phyloP scores from a whole-genome alignment of 495 filamentous ascomycete species.

The Aspergillus ellipticus region DNA sequence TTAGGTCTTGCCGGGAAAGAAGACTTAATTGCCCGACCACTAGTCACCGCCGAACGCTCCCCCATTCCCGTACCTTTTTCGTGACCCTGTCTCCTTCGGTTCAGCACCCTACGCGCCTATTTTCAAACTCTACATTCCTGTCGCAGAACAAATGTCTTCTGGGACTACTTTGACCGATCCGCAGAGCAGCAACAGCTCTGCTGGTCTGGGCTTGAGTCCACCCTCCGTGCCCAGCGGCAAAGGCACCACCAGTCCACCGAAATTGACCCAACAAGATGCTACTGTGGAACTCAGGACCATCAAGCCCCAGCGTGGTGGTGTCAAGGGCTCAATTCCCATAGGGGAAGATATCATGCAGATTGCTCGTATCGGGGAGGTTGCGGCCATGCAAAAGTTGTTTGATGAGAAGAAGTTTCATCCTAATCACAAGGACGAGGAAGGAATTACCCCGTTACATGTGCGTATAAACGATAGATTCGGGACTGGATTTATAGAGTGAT shows the following conservation, averaged over 20 bases:
- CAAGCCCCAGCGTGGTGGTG: constrained; percentile 35
- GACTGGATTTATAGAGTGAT: constrained; percentile 1
- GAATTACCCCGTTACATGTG: constrained; percentile 94
- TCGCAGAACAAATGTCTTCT: constrained; percentile 24
- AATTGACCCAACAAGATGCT: constrained; percentile 47
- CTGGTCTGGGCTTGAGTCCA: constrained; percentile 23
- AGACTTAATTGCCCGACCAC: background rate
- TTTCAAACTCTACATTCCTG: background rate
- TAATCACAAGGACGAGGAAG: constrained; percentile 79
- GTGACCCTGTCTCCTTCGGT: background rate
- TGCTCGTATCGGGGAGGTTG: constrained; percentile 81
- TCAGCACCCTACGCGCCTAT: background rate
- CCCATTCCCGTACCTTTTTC: constrained; percentile 5
- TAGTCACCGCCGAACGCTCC: constrained; percentile 13
- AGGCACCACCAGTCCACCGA: constrained; percentile 54
- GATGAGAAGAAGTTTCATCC: constrained; percentile 75
- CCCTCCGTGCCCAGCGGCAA: constrained; percentile 49
- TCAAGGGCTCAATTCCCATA: constrained; percentile 48
- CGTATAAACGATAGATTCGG: constrained; percentile 20
- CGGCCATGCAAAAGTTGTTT: constrained; percentile 83
- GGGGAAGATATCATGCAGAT: constrained; percentile 95
- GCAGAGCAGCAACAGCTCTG: constrained; percentile 24
- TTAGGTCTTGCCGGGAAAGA: constrained; percentile 5
- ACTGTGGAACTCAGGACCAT: constrained; percentile 70
- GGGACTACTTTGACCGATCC: constrained; percentile 26